Percentiles rank a stretch among this genome's conserved stretches.
phyloP scores from a whole-genome alignment of 768 basidiomycete genomes.

The Fistulinella prunicolor region DNA sequence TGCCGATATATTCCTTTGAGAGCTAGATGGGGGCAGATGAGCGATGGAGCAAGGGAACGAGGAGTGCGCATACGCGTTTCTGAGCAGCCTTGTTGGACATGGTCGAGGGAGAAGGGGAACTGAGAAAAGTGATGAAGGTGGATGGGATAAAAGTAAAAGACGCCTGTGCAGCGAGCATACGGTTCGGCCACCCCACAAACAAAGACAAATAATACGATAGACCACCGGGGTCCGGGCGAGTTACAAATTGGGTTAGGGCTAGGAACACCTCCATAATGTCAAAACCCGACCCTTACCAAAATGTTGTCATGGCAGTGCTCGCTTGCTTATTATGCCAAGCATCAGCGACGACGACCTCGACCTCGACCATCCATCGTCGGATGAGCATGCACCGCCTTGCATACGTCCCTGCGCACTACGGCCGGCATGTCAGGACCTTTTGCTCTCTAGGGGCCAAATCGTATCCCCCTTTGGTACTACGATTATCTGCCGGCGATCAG shows the following conservation, averaged over 20 bases:
- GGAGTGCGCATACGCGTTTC: constrained; percentile 60
- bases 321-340: no score
- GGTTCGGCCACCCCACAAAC: constrained; percentile 27
- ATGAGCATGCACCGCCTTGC: no score
- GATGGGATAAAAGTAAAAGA: constrained; percentile 24
- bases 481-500: not conserved
- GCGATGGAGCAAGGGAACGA: constrained; percentile 7
- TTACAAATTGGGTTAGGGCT: constrained; percentile 22
- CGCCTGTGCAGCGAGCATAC: constrained; percentile 24
- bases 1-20: constrained; percentile 83
- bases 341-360: no score
- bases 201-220: constrained; percentile 17
- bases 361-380: no score
- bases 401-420: no score
- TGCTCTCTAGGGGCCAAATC: no score
- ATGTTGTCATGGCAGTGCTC: constrained; percentile 18
- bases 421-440: no score
- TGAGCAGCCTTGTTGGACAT: constrained; percentile 88
- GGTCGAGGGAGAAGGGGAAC: constrained; percentile 1
- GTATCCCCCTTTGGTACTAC: not conserved
- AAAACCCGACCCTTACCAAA: no score
- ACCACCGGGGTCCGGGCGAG: not conserved
- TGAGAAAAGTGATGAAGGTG: constrained; percentile 8
- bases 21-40: constrained; percentile 44
- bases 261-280: not conserved